phyloP scores from a whole-genome alignment of 192 early-diverging fungal genomes.

The Coemansia interrupta region DNA sequence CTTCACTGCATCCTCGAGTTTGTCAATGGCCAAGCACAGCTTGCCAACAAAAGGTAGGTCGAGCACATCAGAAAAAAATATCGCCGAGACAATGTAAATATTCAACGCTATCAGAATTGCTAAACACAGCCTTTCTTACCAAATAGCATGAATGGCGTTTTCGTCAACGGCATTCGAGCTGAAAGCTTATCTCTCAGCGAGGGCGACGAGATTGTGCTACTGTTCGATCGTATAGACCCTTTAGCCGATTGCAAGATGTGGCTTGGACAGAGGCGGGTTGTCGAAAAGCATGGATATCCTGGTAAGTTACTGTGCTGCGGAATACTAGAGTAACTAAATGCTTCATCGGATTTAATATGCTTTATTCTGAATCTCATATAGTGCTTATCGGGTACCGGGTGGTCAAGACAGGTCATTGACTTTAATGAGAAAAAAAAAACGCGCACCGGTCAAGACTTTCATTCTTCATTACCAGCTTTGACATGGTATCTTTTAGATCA shows the following conservation, averaged over 20 bases:
- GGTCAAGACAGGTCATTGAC: neutral
- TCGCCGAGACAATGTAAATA: neutral
- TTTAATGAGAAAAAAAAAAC: no score
- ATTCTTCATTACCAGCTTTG: no score
- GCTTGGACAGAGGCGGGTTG: conserved; percentile 23
- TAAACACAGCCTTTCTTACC: neutral
- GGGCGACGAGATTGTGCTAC: conserved; percentile 36
- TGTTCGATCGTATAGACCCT: conserved; percentile 24
- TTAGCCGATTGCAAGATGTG: conserved; percentile 4
- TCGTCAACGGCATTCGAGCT: conserved; percentile 27
- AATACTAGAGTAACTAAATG: neutral
- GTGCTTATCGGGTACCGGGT: conserved; percentile 41
- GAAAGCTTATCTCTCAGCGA: conserved; percentile 13
- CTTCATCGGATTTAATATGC: no score
- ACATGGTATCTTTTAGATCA: no score
- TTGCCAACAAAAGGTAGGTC: conserved; percentile 16
- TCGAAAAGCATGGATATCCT: conserved; percentile 31
- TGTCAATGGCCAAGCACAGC: conserved; percentile 7
- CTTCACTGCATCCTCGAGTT: conserved; percentile 28
- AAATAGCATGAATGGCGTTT: conserved; percentile 39
- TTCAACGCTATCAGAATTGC: neutral
- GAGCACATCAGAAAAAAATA: neutral
- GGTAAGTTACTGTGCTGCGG: neutral
- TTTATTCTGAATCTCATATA: neutral
- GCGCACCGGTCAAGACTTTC: no score